These are phyloP conservation scores for Solanum chmielewskii DNA, from an alignment of 257 asterid genomes.

Conservation along the genomic window DNA sequence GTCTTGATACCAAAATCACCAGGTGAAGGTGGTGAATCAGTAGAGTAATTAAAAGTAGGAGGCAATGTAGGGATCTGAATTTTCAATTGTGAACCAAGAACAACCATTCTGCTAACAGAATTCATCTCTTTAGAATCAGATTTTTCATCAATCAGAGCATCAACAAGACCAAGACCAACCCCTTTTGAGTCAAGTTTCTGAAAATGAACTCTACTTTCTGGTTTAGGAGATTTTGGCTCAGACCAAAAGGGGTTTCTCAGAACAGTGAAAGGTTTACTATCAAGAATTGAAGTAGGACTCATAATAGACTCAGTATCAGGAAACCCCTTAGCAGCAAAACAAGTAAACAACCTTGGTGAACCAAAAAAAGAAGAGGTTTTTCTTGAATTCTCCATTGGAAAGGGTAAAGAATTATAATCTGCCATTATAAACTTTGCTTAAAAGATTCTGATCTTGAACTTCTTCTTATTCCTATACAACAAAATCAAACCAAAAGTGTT, in stretches of 20 bases:
- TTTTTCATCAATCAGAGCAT: constrained; percentile 42
- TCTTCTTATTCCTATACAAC: constrained; percentile 10
- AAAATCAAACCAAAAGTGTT: not conserved
- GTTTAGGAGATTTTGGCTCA: constrained; percentile 33
- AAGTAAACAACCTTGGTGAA: constrained; percentile 54
- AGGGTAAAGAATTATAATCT: constrained; percentile 27
- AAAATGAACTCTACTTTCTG: constrained; percentile 31
- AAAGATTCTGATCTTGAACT: not conserved
- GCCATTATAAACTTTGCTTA: constrained; percentile 37
- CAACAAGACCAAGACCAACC: constrained; percentile 55
- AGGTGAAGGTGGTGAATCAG: constrained; percentile 53
- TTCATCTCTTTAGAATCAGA: constrained; percentile 23
- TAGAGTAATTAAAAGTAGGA: constrained; percentile 21
- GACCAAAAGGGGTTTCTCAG: constrained; percentile 39
- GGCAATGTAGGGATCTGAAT: constrained; percentile 54
- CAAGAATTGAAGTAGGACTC: constrained; percentile 83
- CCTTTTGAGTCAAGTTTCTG: constrained; percentile 35
- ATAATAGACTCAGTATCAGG: constrained; percentile 39
- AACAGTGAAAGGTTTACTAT: constrained; percentile 30
- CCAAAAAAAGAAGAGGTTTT: constrained; percentile 37
- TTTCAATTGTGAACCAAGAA: constrained; percentile 77
- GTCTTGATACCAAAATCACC: constrained; percentile 73
- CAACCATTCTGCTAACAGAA: constrained; percentile 31
- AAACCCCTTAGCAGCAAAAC: constrained; percentile 30
- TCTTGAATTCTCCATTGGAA: constrained; percentile 26